Evolutionary conservation across 2,329 filamentous ascomycete genomes (phyloP), one percentile per base, ranked within the genome.

Genomic region (Leptoxyphium fumago): DNA sequence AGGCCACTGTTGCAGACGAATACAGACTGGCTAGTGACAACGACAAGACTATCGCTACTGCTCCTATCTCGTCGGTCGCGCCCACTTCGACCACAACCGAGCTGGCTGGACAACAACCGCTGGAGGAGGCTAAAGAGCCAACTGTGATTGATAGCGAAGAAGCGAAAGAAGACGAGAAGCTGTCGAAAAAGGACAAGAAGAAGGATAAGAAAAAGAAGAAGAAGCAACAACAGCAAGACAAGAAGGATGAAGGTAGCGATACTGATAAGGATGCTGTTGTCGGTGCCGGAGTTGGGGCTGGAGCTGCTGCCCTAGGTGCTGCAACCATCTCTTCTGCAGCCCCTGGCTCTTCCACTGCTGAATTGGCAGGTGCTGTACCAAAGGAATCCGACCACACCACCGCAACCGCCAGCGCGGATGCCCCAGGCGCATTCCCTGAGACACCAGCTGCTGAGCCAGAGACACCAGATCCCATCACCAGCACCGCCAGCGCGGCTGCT

Each of bases 171-270:
- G 80, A 80, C 14, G 64, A 74, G 43, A 67, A 70, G 38, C n/a
- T n/a, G 65, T 68, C 17, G 18, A 50, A 54, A 29, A 54, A 55
- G 52, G 38, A 73, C 46, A 69, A 71, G 44, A 70, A 85, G 4
- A 82, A 87, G 66, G 66, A 76, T 39, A 81, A 86, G 65, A 71
- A 85, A 43, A 72, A 80, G 60, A 67, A 71, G 10, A 80, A 78
- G 62, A 75, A 84, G 9, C 70, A 74, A 10, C 38, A 44, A 26
- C 43, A 45, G 29, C 44, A 43, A 30, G 44, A 46, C 5, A 6
- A 21, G 21, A 30, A 29, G 6, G 26, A 29, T 2, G 13, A 18
- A 29, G 10, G 13, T 30, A 17, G 46, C 36, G 73, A 75, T 14
- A 39, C 15, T 39, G 34, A 42, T 30, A 52, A 48, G 39, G 52